These are phyloP conservation scores for Venustampulla echinocandica DNA, from an alignment of 495 filamentous ascomycete species.

Conservation along the genomic window DNA sequence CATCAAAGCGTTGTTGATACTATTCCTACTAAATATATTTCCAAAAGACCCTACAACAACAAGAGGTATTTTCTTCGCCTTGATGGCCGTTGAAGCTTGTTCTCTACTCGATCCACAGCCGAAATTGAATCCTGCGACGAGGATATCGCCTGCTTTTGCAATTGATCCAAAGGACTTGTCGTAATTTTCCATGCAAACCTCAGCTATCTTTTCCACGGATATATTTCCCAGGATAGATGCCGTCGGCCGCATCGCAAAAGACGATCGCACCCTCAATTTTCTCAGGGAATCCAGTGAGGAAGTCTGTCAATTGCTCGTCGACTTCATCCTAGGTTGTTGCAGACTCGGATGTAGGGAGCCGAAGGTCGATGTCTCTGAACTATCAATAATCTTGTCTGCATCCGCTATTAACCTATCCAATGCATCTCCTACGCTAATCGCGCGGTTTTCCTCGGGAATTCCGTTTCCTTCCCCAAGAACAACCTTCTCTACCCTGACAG, in stretches of 20 bases:
- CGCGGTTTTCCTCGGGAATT: constrained; percentile 48
- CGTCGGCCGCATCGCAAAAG: constrained; percentile 62
- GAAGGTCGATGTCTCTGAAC: constrained; percentile 34
- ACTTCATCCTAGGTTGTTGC: constrained; percentile 14
- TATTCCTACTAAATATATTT: constrained; percentile 83
- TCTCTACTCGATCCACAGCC: constrained; percentile 76
- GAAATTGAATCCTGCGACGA: constrained; percentile 87
- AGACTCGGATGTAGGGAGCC: too few relatives aligned
- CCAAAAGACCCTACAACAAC: constrained; percentile 81
- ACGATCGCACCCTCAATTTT: constrained; percentile 58
- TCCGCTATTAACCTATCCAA: constrained; percentile 60
- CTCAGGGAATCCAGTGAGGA: constrained; percentile 64
- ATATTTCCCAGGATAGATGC: constrained; percentile 86
- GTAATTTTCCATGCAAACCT: constrained; percentile 91
- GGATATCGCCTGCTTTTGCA: constrained; percentile 60
- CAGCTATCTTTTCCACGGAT: constrained; percentile 71
- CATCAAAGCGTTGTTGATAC: constrained; percentile 89
- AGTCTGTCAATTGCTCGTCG: constrained; percentile 39
- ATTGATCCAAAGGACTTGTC: constrained; percentile 56
- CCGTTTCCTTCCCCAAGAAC: constrained; percentile 65
- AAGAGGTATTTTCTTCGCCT: constrained; percentile 76
- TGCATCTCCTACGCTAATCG: constrained; percentile 54
- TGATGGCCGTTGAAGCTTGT: constrained; percentile 82
- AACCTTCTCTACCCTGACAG: constrained; percentile 56
- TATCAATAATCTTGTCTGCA: constrained; percentile 53